A percentile compares a stretch with the other conserved stretches of the same genome.
Evolutionary conservation across 2,329 filamentous ascomycete genomes (phyloP).

Genomic region (Cucurbitaria berberidis): DNA sequence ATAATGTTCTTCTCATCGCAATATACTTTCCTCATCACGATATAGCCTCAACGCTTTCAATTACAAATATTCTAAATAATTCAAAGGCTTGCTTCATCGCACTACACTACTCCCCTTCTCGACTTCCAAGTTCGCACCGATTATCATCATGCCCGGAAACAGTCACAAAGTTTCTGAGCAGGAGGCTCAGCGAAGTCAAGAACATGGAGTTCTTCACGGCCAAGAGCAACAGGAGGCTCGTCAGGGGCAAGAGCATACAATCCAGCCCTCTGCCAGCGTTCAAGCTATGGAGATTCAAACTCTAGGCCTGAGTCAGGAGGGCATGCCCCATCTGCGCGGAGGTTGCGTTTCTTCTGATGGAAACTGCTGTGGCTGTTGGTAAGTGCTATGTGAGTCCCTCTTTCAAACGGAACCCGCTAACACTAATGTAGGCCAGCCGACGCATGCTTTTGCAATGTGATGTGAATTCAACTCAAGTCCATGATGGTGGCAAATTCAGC

Average conservation of each 20-base stretch:
- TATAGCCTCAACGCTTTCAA: too few relatives aligned
- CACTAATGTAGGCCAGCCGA: neutral
- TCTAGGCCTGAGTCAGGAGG: neutral
- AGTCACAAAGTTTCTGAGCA: neutral
- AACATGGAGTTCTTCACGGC: neutral
- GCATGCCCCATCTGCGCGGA: neutral
- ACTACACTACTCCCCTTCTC: neutral
- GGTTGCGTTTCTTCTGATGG: conserved; percentile 1
- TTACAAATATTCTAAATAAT: neutral
- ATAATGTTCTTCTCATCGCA: too few relatives aligned
- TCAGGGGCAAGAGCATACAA: neutral
- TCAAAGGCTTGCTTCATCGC: neutral
- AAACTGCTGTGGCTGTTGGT: neutral
- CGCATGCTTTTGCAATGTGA: neutral
- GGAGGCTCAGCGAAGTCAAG: neutral
- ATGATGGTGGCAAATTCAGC: too few relatives aligned
- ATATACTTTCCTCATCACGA: too few relatives aligned
- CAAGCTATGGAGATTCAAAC: neutral
- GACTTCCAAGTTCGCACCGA: neutral
- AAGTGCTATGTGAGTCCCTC: neutral
- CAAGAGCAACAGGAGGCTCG: neutral
- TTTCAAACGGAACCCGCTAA: neutral
- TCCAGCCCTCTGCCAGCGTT: neutral
- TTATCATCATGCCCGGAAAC: neutral
- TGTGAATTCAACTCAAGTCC: neutral